These are phyloP conservation scores for Beauveria pseudobassiana DNA, from an alignment of 2,329 filamentous ascomycete genomes.

Conservation along the genomic window DNA sequence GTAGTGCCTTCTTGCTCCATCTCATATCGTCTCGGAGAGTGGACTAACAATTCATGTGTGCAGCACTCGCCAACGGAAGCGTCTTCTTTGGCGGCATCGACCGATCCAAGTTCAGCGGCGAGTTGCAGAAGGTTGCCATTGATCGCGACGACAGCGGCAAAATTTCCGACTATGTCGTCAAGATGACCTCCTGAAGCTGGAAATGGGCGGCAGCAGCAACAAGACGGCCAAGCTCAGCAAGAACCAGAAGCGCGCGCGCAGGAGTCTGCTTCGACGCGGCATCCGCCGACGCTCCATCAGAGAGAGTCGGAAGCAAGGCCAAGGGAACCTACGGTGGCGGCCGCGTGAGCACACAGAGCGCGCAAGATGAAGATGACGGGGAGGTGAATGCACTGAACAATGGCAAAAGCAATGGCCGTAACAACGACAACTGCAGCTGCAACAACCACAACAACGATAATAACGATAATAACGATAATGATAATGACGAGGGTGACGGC, in stretches of 20 bases:
- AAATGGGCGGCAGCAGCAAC: background rate
- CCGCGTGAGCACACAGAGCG: background rate
- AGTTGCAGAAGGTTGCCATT: background rate
- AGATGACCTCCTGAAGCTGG: background rate
- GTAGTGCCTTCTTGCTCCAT: background rate
- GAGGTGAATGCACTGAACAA: background rate
- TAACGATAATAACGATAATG: background rate
- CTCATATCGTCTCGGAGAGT: background rate
- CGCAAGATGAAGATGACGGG: background rate
- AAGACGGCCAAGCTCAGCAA: background rate
- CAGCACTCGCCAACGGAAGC: conserved; percentile 1
- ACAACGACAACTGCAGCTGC: no score
- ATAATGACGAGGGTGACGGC: background rate
- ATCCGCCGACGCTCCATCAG: background rate
- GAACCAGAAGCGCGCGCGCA: background rate
- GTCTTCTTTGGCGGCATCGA: conserved; percentile 7
- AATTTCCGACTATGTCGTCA: background rate
- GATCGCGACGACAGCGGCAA: background rate
- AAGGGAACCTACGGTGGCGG: background rate
- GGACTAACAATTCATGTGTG: background rate
- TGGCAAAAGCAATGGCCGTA: background rate
- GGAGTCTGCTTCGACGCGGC: background rate
- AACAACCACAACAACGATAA: background rate
- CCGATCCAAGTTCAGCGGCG: background rate
- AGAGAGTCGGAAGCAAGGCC: background rate